Percentiles rank a stretch among this genome's conserved stretches.
phyloP scores from a whole-genome alignment of 2,329 filamentous ascomycete genomes.

The Aspergillus sclerotialis region DNA sequence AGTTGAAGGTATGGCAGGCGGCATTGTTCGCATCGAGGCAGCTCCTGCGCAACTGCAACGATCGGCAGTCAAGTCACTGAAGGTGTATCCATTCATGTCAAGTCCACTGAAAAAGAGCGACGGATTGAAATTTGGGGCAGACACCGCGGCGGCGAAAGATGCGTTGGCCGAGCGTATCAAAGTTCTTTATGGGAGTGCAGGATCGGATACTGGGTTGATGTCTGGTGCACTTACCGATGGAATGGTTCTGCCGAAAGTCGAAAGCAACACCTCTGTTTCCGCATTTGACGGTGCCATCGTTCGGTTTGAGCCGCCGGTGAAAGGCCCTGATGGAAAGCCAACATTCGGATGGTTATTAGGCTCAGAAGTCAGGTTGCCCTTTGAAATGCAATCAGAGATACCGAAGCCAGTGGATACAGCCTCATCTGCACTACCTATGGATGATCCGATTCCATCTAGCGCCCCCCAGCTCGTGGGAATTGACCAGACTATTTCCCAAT shows the following conservation, averaged over 20 bases:
- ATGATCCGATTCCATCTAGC: constrained; percentile 49
- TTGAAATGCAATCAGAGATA: constrained; percentile 72
- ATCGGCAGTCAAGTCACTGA: constrained; percentile 60
- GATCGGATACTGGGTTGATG: constrained; percentile 57
- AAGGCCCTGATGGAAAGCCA: constrained; percentile 25
- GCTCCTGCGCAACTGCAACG: constrained; percentile 66
- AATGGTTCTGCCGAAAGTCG: constrained; percentile 62
- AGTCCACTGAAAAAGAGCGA: constrained; percentile 50
- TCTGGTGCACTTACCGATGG: constrained; percentile 86
- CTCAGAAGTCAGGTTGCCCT: constrained; percentile 62
- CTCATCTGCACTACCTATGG: constrained; percentile 36
- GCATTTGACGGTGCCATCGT: constrained; percentile 80
- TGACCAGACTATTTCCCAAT: constrained; percentile 64
- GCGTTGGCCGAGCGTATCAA: constrained; percentile 64
- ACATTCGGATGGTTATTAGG: constrained; percentile 63
- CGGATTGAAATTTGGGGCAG: constrained; percentile 78
- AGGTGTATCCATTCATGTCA: constrained; percentile 71
- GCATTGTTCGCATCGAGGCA: constrained; percentile 78
- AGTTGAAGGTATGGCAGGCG: constrained; percentile 68
- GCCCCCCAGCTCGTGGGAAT: constrained; percentile 72
- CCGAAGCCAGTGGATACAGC: constrained; percentile 52
- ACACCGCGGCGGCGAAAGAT: constrained; percentile 75
- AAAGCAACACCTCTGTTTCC: constrained; percentile 47
- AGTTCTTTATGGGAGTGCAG: constrained; percentile 59
- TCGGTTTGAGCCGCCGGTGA: constrained; percentile 60